Conservation (phyloP, 2,329 filamentous ascomycete genomes). For the Moelleriella libera region DNA sequence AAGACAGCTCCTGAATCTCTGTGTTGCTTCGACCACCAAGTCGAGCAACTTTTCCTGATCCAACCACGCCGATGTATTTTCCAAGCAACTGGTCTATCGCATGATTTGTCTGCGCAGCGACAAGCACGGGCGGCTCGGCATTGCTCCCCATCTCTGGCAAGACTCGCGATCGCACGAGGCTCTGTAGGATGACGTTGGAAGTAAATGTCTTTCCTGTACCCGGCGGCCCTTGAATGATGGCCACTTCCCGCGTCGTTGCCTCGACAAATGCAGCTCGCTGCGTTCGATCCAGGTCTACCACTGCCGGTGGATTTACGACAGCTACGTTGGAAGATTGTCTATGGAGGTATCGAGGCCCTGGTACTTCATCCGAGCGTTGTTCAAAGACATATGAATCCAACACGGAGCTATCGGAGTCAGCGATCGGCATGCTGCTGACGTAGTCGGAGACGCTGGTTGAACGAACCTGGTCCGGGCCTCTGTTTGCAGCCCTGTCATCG, state of each 20-base stretch:
- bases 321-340: background rate
- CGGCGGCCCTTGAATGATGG: slow-evolving; percentile 74
- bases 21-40: slow-evolving; percentile 55
- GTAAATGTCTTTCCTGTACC: slow-evolving; percentile 66
- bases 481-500: slow-evolving; percentile 57
- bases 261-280: slow-evolving; percentile 54
- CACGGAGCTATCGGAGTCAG: background rate
- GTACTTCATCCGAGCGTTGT: slow-evolving; percentile 18
- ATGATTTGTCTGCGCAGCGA: slow-evolving; percentile 83
- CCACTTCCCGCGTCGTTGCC: slow-evolving; percentile 58
- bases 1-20: slow-evolving; percentile 49
- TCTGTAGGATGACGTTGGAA: slow-evolving; percentile 52
- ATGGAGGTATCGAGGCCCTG: slow-evolving; percentile 14
- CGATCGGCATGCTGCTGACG: background rate
- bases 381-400: slow-evolving; percentile 34
- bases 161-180: slow-evolving; percentile 31
- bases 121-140: slow-evolving; percentile 43
- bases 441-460: slow-evolving; percentile 8
- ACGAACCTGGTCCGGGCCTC: slow-evolving; percentile 37
- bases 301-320: background rate
- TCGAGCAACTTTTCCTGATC: slow-evolving; percentile 39
- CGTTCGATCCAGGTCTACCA: slow-evolving; percentile 46
- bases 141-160: slow-evolving; percentile 12
- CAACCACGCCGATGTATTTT: slow-evolving; percentile 34
- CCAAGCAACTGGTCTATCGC: slow-evolving; percentile 70